phyloP scores from a whole-genome alignment of 208 protist genomes.

The Willaertia magna region DNA sequence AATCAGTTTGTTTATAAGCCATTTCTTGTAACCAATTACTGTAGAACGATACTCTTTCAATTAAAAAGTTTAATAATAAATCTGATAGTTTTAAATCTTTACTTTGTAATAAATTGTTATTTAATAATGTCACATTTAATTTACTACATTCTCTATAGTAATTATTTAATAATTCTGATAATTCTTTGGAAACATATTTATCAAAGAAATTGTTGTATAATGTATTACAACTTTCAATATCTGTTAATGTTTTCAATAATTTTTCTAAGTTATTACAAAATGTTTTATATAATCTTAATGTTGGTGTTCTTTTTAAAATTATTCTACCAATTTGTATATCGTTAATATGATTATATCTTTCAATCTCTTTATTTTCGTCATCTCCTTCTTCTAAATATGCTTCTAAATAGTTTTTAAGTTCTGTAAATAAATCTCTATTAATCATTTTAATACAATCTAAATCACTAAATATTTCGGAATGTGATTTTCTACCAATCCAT shows the following conservation, averaged over 20 bases:
- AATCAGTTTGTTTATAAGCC: not conserved
- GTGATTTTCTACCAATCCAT: not conserved
- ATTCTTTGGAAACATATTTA: not conserved
- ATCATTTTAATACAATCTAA: conserved; percentile 7
- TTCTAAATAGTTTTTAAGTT: not conserved
- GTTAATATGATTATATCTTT: too few relatives aligned
- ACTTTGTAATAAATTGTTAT: too few relatives aligned
- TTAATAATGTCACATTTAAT: too few relatives aligned
- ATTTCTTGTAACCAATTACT: not conserved
- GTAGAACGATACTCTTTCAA: not conserved
- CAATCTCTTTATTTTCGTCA: too few relatives aligned
- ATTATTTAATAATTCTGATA: not conserved
- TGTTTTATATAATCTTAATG: not conserved
- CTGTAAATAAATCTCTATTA: not conserved
- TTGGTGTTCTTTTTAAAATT: not conserved
- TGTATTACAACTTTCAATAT: not conserved
- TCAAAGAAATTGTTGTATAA: not conserved
- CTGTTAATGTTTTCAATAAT: not conserved
- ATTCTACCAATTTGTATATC: not conserved
- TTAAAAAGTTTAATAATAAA: not conserved
- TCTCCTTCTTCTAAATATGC: too few relatives aligned
- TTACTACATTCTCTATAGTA: too few relatives aligned
- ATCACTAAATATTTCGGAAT: not conserved
- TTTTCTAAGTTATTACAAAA: not conserved
- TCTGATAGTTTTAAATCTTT: not conserved